phyloP scores from a whole-genome alignment of 2,329 filamentous ascomycete genomes.

The Sclerotinia trifoliorum region DNA sequence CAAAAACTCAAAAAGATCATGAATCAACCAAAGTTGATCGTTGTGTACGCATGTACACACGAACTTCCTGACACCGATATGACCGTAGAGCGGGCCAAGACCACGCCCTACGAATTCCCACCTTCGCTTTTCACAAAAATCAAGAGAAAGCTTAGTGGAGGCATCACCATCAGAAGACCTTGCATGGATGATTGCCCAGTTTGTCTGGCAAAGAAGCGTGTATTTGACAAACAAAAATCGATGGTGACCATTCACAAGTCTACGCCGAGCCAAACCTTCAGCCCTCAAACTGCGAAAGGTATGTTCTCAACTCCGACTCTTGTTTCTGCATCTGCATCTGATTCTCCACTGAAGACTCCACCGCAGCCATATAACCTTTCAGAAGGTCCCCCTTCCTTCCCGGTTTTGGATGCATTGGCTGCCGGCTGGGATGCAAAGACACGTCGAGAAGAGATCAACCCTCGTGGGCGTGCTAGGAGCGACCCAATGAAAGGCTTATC shows the following conservation, averaged over 20 bases:
- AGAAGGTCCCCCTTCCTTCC: not conserved
- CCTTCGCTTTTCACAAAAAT: not conserved
- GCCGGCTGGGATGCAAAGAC: not conserved
- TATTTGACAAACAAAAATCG: not conserved
- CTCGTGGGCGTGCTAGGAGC: no score
- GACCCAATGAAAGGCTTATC: not conserved
- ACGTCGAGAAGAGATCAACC: not conserved
- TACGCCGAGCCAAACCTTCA: not conserved
- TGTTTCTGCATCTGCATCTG: not conserved
- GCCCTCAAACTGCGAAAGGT: not conserved
- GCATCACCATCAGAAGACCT: not conserved
- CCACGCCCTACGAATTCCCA: not conserved
- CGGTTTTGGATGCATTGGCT: not conserved
- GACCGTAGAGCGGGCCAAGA: not conserved
- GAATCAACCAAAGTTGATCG: not conserved
- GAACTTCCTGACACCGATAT: not conserved
- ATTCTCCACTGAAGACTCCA: no score
- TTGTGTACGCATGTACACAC: slow-evolving; percentile 11
- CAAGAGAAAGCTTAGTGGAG: not conserved
- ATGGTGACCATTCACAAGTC: no score
- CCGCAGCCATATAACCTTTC: not conserved
- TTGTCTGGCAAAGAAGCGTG: not conserved
- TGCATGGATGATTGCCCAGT: not conserved
- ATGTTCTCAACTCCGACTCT: not conserved
- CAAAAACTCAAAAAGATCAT: not conserved